These are phyloP conservation scores for Flaveria floridana DNA, from an alignment of 140 eudicot species.

Conservation along the genomic window DNA sequence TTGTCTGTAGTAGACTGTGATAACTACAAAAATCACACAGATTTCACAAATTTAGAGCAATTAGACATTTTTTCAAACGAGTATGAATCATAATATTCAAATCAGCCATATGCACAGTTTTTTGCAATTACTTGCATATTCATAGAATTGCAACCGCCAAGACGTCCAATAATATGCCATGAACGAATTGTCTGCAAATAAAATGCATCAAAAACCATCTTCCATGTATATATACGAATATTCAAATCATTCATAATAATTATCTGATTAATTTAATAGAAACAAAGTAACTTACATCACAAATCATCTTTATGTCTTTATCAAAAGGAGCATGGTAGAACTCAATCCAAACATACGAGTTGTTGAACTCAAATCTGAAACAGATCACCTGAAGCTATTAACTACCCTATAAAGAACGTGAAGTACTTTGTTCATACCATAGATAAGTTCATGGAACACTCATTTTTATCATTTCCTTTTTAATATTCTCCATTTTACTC, in stretches of 20 bases:
- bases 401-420: constrained; percentile 12
- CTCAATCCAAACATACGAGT: constrained; percentile 90
- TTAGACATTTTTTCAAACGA: neutral
- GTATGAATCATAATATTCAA: constrained; percentile 1
- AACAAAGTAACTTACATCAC: constrained; percentile 63
- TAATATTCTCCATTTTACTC: neutral
- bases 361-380: constrained; percentile 78
- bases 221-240: neutral
- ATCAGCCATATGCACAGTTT: neutral
- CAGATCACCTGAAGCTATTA: constrained; percentile 8
- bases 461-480: constrained; percentile 2
- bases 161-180: constrained; percentile 96
- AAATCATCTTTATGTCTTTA: constrained; percentile 69
- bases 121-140: constrained; percentile 77
- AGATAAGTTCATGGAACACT: constrained; percentile 6
- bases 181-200: constrained; percentile 76
- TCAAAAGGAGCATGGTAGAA: constrained; percentile 86
- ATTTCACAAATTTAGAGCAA: constrained; percentile 15
- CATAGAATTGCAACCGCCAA: constrained; percentile 96
- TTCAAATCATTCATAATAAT: neutral
- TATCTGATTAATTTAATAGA: neutral
- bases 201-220: constrained; percentile 14
- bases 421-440: neutral
- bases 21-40: constrained; percentile 46
- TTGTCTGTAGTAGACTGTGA: constrained; percentile 83